Evolutionary conservation across 768 basidiomycete genomes (phyloP).

Genomic region (Rhodosporidiobolus sp.): DNA sequence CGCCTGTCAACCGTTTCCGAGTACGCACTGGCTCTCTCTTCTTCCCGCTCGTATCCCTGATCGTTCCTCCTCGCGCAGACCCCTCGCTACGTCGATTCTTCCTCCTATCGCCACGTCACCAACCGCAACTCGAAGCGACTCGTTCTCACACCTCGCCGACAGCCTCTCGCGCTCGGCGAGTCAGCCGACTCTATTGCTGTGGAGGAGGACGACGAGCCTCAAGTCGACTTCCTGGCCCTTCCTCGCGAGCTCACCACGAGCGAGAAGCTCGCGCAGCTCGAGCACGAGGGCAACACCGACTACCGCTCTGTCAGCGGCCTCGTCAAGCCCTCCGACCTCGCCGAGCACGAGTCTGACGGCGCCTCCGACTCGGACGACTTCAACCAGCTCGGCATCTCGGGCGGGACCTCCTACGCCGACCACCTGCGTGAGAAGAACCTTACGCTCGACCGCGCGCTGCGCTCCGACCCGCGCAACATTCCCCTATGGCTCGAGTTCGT

Average conservation of each 20-base stretch:
- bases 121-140: slow-evolving; percentile 30
- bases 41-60: not conserved
- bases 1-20: slow-evolving; percentile 20
- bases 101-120: slow-evolving; percentile 20
- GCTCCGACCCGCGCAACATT: slow-evolving; percentile 43
- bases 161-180: slow-evolving; percentile 14
- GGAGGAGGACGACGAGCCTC: not conserved
- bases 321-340: slow-evolving; percentile 30
- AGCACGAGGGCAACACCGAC: slow-evolving; percentile 38
- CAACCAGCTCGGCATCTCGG: slow-evolving; percentile 25
- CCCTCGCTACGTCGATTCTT: slow-evolving; percentile 37
- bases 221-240: slow-evolving; percentile 25
- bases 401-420: slow-evolving; percentile 44
- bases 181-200: not conserved
- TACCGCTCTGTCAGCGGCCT: slow-evolving; percentile 42
- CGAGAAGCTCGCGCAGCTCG: slow-evolving; percentile 29
- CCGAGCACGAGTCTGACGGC: not conserved
- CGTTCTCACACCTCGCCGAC: slow-evolving; percentile 24
- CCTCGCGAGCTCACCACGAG: slow-evolving; percentile 2
- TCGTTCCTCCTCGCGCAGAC: slow-evolving; percentile 9
- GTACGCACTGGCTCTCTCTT: not conserved
- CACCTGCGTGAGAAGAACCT: slow-evolving; percentile 39
- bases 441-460: slow-evolving; percentile 43
- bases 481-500: slow-evolving; percentile 47
- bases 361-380: slow-evolving; percentile 31